phyloP scores from a whole-genome alignment of 495 filamentous ascomycete species.

The Neurospora intermedia region DNA sequence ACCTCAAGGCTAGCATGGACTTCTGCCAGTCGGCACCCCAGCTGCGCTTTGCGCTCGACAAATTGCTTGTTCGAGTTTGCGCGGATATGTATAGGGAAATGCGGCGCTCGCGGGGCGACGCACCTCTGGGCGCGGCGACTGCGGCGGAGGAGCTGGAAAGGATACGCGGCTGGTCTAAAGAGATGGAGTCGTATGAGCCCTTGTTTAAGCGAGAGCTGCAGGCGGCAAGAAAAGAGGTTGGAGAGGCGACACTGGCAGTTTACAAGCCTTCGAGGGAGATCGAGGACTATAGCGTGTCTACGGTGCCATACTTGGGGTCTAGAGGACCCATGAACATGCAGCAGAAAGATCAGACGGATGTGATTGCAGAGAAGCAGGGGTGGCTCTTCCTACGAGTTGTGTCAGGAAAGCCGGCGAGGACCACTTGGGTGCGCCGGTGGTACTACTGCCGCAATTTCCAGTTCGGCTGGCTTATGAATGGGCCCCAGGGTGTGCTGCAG shows the following conservation, averaged over 20 bases:
- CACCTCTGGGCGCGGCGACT: slow-evolving; percentile 3
- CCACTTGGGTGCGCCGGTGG: slow-evolving; percentile 83
- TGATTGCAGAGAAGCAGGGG: slow-evolving; percentile 71
- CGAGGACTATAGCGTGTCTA: slow-evolving; percentile 82
- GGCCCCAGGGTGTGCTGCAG: slow-evolving; percentile 79
- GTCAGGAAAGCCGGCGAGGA: slow-evolving; percentile 78
- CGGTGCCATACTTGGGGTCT: slow-evolving; percentile 72
- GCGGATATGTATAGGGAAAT: slow-evolving; percentile 82
- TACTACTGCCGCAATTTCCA: slow-evolving; percentile 92
- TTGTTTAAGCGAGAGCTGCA: slow-evolving; percentile 71
- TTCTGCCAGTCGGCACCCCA: slow-evolving; percentile 82
- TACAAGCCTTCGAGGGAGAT: slow-evolving; percentile 78
- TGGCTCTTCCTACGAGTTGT: slow-evolving; percentile 81
- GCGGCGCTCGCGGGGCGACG: slow-evolving; percentile 51
- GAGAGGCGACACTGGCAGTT: slow-evolving; percentile 59
- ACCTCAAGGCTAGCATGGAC: slow-evolving; percentile 86
- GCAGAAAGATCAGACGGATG: slow-evolving; percentile 33
- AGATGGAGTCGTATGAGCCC: slow-evolving; percentile 77
- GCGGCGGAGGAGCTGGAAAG: slow-evolving; percentile 65
- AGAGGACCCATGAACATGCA: slow-evolving; percentile 50
- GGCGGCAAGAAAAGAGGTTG: slow-evolving; percentile 68
- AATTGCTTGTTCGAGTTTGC: slow-evolving; percentile 72
- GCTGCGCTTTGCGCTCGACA: slow-evolving; percentile 68
- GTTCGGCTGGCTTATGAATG: slow-evolving; percentile 91
- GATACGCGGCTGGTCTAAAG: slow-evolving; percentile 80